Base-by-base conservation (phyloP, 495 filamentous ascomycete genomes). In the Hypomontagnella monticulosa region DNA sequence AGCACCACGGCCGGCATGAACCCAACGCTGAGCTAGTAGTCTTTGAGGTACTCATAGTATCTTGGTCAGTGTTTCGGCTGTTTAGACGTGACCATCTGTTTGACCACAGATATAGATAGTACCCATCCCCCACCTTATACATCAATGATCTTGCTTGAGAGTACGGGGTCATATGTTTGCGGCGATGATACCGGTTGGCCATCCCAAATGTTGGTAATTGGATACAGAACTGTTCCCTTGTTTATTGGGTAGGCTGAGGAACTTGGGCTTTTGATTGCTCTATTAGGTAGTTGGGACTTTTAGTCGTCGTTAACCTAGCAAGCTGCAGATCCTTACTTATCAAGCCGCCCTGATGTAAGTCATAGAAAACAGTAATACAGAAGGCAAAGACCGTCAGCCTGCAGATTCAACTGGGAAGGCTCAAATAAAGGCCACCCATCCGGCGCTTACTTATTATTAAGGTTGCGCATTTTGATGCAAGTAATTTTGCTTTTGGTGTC, bases 71-170 rank as follows among this genome's bases (percentile, higher is more conserved):
- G 50, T 54, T 55, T 50, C 56, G 37, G 63, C 23, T 55, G 51
- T 55, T 66, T 66, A 66, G 20, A 44, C 43, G 53, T 64, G 47
- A 46, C 46, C 41, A 66, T 32, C 48, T 46, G 61, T 49, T 51
- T 33, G 57, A 57, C 63, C 57, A 61, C 63, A n/a, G n/a, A 50
- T 51, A 37, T 51, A 27, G 23, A n/a, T n/a, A 27, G 23, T 27
- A 27, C 6, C 23, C 6, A 6, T 2, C 23, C 23, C 23, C 23
- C 23, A 27, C 23, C 23, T 27, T 27, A 27, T 3, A 27, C 23
- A 27, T n/a, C n/a, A n/a, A n/a, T n/a, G n/a, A n/a, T 27, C 23
- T 27, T 27, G 23, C 23, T 53, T 19, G 23, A 42, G n/a, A n/a
- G 37, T 42, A 55, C 51, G 38, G 20, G 33, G 50, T 50, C 30